Conservation (phyloP, 1,139 yeast genomes). For the Pichia cactophila region DNA sequence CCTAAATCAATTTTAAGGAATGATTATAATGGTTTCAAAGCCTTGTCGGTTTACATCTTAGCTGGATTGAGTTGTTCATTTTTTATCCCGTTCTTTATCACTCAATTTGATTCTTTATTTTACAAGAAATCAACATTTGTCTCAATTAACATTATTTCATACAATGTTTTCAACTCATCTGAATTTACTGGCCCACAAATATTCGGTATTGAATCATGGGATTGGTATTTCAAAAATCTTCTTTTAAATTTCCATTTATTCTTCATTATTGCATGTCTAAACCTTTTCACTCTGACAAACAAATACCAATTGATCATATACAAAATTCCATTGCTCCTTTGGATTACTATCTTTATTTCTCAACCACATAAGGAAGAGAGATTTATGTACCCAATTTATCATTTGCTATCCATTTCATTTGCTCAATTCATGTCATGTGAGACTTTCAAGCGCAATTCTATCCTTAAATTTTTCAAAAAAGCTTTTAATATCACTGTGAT, state of each 20-base stretch:
- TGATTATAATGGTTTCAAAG: conserved; percentile 11
- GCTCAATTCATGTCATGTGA: conserved; percentile 36
- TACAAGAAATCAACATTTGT: conserved; percentile 62
- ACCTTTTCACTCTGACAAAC: conserved; percentile 9
- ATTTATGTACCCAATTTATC: conserved; percentile 79
- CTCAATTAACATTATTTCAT: conserved; percentile 74
- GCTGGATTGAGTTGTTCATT: conserved; percentile 30
- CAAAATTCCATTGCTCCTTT: conserved; percentile 42
- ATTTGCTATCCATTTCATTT: conserved; percentile 57
- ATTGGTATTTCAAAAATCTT: conserved; percentile 64
- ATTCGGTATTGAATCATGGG: conserved; percentile 82
- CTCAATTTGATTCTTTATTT: conserved; percentile 54
- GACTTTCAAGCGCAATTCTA: conserved; percentile 2
- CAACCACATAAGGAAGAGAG: conserved; percentile 96
- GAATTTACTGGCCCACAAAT: conserved; percentile 79
- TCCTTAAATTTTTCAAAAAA: conserved; percentile 8
- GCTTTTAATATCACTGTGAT: conserved; percentile 7
- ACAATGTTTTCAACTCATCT: conserved; percentile 70
- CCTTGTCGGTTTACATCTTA: conserved; percentile 12
- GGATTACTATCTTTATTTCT: conserved; percentile 58
- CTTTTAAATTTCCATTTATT: conserved; percentile 64
- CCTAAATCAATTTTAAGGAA: conserved; percentile 15
- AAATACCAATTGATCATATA: conserved; percentile 23
- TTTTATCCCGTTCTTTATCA: conserved; percentile 31
- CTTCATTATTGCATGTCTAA: conserved; percentile 37